Conservation (phyloP, 1,284 basidiomycete species). For the Cystobasidium pallidum region DNA sequence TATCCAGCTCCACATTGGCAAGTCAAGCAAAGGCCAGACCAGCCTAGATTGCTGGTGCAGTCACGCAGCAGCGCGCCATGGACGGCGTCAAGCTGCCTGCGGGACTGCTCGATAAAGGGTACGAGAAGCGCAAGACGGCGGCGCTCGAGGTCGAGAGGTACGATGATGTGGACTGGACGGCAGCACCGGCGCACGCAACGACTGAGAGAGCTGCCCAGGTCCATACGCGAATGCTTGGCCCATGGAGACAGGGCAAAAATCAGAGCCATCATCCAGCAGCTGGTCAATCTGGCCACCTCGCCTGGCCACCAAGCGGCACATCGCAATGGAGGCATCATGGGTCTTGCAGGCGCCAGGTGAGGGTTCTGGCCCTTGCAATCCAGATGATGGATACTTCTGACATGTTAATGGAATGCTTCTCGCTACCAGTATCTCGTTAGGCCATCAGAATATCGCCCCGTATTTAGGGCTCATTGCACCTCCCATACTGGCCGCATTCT, state of each 20-base stretch:
- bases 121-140: conserved; percentile 94
- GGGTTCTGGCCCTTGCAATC: neutral
- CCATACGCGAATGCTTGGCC: conserved; percentile 83
- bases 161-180: conserved; percentile 47
- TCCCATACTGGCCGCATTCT: conserved; percentile 89
- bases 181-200: neutral
- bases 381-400: too few relatives aligned
- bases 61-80: conserved; percentile 16
- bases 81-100: conserved; percentile 37
- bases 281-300: conserved; percentile 86
- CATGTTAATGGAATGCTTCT: neutral
- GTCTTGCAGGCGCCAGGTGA: conserved; percentile 84
- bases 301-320: conserved; percentile 77
- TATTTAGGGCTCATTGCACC: conserved; percentile 92
- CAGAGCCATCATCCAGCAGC: conserved; percentile 85
- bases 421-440: conserved; percentile 73
- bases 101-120: conserved; percentile 56
- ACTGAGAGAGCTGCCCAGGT: conserved; percentile 49
- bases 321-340: conserved; percentile 93
- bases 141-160: conserved; percentile 95
- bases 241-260: conserved; percentile 81
- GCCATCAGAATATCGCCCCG: conserved; percentile 79
- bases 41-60: neutral
- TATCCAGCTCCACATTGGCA: too few relatives aligned
- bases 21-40: too few relatives aligned